Evolutionary conservation across 257 asterid species (phyloP), one percentile per base, ranked within the genome.

Genomic region (Fraxinus excelsior): DNA sequence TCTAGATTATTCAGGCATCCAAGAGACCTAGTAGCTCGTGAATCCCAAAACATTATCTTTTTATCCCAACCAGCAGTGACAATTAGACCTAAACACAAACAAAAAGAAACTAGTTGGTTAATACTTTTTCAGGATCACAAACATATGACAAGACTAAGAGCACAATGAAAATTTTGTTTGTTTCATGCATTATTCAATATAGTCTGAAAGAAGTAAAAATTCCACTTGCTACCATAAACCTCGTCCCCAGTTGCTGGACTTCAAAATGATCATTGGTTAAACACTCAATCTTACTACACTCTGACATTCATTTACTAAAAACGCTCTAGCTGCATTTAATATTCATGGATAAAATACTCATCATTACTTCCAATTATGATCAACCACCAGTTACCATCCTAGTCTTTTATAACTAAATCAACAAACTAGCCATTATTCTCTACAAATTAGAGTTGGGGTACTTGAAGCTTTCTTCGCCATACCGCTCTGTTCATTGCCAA

Each of bases 41-140:
- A 81, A 88, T 96, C 99, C 98, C 98, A 96, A 72, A 92, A 85
- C 80, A 79, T 89, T 18, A 96, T 82, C 81, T 86, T 96, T 76
- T 76, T 89, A 82, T 93, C 99, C 97, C 94, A 93, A 70, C 97
- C 90, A 80, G 91, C 89, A 13, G 87, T 82, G 80, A 91, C 75
- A 66, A 87, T 49, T 76, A 91, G 94, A 84, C 90, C 99, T 96
- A 76, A 76, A 81, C 16, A 51, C 12, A 58, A 62, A 78, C 13
- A 72, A 7, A 78, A 31, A 68, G 56, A 28, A 35, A 44, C 5
- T 25, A 70, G 76, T 7, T 70, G 25, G 23, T 44, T 42, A 25
- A 74, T 2, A 4, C 37, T 49, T 25, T 53, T 67, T 51, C 77
- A 34, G 28, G 80, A 40, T 49, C 28, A 26, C 38, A 68, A 29